Evolutionary conservation across 805 yeast genomes (phyloP), one percentile per base, ranked within the genome.

Genomic region (Barnettozyma sucrosica): DNA sequence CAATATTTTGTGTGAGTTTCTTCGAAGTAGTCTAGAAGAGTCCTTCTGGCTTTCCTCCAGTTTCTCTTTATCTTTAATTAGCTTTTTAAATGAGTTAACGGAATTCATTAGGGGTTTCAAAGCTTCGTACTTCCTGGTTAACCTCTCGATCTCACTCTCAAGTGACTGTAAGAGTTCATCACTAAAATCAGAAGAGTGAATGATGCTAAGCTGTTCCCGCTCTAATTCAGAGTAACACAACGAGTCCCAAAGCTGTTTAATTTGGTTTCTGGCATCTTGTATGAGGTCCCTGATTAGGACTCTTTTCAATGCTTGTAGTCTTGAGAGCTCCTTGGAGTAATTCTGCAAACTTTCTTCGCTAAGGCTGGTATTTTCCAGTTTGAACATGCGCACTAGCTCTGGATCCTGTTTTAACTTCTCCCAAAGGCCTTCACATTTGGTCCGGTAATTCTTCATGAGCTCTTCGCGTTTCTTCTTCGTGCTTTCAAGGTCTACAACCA

Each of bases 1-100:
- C 49, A 92, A 68, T 21, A 90, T 83, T 51, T 81, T 83, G 53
- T 92, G 90, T 2, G 89, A 83, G 56, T 85, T 82, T 58, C 86
- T 79, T 52, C 84, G 79, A 41, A 85, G 64, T 38, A 90, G 71
- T 51, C 98, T 74, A 0, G 92, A 80, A 0, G 97, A 81, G 62
- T 92, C 93, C 57, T 80, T 83, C 2, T 85, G 76, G 4, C 93
- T 80, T 51, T 80, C 84, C 33, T 75, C 83, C 34, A 93, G 72
- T 41, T 76, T 76, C 2, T 62, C 53, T 51, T 84, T 85, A 53
- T 88, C 95, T 13, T 69, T 65, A 36, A 80, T 63, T 23, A 89
- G 64, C 3, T 71, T 74, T 39, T 76, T 69, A 52, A 86, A 74
- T 40, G 75, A 77, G 5, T 75, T 71, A 26, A 85, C 76, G n/a